Percentiles rank a stretch among this genome's conserved stretches.
Evolutionary conservation across 768 basidiomycete genomes (phyloP).

Genomic region (Collybiopsis luxurians): DNA sequence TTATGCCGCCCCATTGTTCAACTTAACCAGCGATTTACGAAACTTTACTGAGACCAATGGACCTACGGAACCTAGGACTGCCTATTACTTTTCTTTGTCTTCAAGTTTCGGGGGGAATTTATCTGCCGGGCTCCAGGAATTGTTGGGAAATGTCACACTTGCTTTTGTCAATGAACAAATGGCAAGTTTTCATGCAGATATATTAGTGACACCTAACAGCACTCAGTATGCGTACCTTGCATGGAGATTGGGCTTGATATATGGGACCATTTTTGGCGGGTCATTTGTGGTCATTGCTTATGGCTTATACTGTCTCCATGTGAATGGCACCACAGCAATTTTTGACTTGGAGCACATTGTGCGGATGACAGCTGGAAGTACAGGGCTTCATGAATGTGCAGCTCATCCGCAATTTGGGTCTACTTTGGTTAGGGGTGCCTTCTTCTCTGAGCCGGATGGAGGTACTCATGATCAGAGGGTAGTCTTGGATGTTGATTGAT

Average conservation of each 20-base stretch:
- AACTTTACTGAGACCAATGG: background rate
- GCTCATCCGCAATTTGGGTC: background rate
- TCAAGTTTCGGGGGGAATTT: background rate
- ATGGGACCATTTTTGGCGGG: background rate
- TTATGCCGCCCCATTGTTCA: background rate
- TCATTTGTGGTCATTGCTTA: background rate
- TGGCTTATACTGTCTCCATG: background rate
- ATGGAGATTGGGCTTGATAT: constrained; percentile 21
- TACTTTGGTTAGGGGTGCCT: too few species aligned
- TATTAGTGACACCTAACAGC: constrained; percentile 11
- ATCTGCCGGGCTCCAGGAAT: background rate
- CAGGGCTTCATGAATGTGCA: background rate
- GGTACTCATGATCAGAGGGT: too few species aligned
- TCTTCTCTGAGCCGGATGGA: too few species aligned
- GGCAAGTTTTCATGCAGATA: background rate
- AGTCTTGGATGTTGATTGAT: too few species aligned
- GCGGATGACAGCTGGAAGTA: background rate
- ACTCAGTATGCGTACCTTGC: constrained; percentile 43
- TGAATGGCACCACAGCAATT: background rate
- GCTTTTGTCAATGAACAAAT: background rate
- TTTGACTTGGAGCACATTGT: background rate
- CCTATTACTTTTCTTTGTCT: background rate
- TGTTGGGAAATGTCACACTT: background rate
- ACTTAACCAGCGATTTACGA: background rate
- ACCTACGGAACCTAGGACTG: background rate